Base-by-base conservation (phyloP, 129 eudicot genomes). In the Cynara cardunculus region DNA sequence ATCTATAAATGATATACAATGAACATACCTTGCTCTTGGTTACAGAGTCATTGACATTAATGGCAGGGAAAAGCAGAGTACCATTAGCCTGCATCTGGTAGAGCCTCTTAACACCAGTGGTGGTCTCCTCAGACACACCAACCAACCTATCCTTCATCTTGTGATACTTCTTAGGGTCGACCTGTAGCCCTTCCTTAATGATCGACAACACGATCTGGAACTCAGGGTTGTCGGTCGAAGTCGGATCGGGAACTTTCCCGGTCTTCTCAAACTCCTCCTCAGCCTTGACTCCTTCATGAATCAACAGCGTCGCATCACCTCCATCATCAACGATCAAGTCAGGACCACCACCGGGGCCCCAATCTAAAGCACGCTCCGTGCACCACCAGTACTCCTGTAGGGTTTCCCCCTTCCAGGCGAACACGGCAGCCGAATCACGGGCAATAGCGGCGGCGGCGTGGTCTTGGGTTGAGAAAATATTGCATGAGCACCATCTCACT, bases 331-430 rank as follows among this genome's bases (percentile, higher is more conserved):
- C 94, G 7, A 91, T 86, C 85, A 91, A 37, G 39, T 91, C 97
- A 0, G 97, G 97, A 0, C 94, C 97, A 49, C 97, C 97, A 2
- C 80, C 94, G 0, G 94, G 89, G 6, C 97, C 97, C 97, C 97
- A 91, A 11, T 91, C 97, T 11, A 91, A 85, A 7, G 97, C 91
- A 4, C 97, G 78, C 83, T 91, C 97, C 2, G 94, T 91, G 44
- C 97, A 91, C 97, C 97, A 91, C 97, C 97, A 91, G 87, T 91
- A 91, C 85, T 91, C 97, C 90, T 89, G 93, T 7, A 90, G 73
- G 30, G 94, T 90, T 59, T 91, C 97, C 0, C 97, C 97, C 74
- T 91, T 91, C 97, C 97, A 91, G 77, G 97, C 97, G 78, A 91
- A 91, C 30, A 91, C 97, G 26, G 97, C 89, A 16, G 97, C 97